phyloP scores from a whole-genome alignment of 768 basidiomycete genomes.

The Lentinula detonsa region DNA sequence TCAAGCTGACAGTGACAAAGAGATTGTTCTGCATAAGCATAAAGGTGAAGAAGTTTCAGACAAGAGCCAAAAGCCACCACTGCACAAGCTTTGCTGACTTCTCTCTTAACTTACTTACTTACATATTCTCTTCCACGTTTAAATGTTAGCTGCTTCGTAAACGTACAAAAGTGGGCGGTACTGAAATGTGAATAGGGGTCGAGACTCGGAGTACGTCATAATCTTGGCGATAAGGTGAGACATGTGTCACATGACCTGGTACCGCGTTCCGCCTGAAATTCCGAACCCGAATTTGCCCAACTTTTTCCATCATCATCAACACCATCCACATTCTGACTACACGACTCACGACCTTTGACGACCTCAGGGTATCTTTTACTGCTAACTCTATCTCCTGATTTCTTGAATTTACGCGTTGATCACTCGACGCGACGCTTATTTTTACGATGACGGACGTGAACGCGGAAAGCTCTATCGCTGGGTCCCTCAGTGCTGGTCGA shows the following conservation, averaged over 20 bases:
- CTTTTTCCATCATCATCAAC: not conserved
- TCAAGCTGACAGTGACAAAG: no score
- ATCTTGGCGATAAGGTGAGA: not conserved
- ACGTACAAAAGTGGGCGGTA: no score
- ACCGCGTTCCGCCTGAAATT: not conserved
- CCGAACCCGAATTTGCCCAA: not conserved
- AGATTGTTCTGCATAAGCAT: no score
- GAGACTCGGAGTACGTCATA: not conserved
- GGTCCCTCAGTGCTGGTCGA: not conserved
- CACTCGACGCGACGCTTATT: not conserved
- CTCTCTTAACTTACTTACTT: no score
- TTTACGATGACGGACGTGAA: not conserved
- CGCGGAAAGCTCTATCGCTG: not conserved
- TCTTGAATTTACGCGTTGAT: not conserved
- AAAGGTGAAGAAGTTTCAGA: no score
- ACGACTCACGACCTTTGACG: not conserved
- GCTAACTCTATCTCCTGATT: not conserved
- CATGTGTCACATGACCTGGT: not conserved
- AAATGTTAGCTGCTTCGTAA: no score
- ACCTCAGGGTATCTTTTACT: not conserved
- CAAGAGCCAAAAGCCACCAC: no score
- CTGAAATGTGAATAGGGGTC: no score
- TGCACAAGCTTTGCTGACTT: no score
- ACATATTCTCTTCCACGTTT: no score
- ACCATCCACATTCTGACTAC: not conserved